These are phyloP conservation scores for Fusarium piperis DNA, from an alignment of 2,329 filamentous ascomycete genomes.

Conservation along the genomic window DNA sequence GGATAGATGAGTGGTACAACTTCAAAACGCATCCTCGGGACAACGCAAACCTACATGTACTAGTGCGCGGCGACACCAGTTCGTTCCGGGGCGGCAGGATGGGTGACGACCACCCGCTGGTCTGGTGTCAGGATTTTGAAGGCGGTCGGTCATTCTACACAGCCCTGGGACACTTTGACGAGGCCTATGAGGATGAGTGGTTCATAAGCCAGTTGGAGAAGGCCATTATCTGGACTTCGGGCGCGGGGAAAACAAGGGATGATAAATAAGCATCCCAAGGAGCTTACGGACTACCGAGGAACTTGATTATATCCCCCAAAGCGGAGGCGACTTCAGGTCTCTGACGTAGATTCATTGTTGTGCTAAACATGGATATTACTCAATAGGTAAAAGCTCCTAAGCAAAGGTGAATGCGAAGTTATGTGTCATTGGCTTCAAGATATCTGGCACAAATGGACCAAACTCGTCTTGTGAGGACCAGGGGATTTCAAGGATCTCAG, in stretches of 20 bases:
- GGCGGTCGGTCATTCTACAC: constrained; percentile 22
- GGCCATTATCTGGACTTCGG: constrained; percentile 5
- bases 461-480: neutral
- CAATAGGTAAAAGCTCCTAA: too few relatives aligned
- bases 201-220: constrained; percentile 10
- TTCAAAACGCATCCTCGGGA: constrained; percentile 11
- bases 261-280: too few relatives aligned
- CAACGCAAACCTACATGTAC: neutral
- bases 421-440: neutral
- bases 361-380: too few relatives aligned
- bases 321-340: too few relatives aligned
- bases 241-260: neutral
- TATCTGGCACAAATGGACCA: neutral
- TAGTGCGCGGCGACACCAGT: neutral
- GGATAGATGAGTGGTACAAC: constrained; percentile 26
- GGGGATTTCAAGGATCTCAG: neutral
- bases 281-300: too few relatives aligned
- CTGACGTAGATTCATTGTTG: too few relatives aligned
- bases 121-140: constrained; percentile 15
- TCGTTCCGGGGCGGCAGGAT: neutral
- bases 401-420: neutral
- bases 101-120: neutral
- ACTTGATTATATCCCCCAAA: too few relatives aligned
- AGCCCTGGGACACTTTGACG: constrained; percentile 25
- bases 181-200: constrained; percentile 14